Conservation (phyloP, 208 protist species). For the Wallacemonas sp. region DNA sequence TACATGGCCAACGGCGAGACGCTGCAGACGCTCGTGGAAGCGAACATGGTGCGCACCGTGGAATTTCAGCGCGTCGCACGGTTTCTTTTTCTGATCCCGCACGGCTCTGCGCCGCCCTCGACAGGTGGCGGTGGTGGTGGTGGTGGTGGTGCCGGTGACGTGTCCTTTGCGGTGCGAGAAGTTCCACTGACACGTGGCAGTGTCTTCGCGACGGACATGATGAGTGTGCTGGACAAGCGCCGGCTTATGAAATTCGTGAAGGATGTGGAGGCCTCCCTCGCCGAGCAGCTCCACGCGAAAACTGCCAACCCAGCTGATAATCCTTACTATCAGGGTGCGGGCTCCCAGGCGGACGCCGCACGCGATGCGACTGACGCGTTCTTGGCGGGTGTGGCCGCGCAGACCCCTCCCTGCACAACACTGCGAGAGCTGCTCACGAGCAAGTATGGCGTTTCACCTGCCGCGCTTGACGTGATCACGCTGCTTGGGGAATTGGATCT, state of each 20-base stretch:
- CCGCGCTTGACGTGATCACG: slow-evolving; percentile 58
- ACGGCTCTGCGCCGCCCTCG: too few relatives aligned
- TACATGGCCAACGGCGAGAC: slow-evolving; percentile 62
- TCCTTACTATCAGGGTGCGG: slow-evolving; percentile 16
- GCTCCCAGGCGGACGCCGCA: not conserved
- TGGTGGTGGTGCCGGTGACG: not conserved
- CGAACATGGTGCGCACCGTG: slow-evolving; percentile 56
- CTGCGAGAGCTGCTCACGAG: slow-evolving; percentile 42
- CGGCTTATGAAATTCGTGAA: slow-evolving; percentile 92
- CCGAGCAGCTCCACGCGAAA: slow-evolving; percentile 77
- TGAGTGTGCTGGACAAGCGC: slow-evolving; percentile 89
- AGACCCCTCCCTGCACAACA: slow-evolving; percentile 21
- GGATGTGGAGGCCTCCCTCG: slow-evolving; percentile 66
- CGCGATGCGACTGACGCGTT: slow-evolving; percentile 17
- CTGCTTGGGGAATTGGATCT: slow-evolving; percentile 63
- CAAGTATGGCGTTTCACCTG: slow-evolving; percentile 46
- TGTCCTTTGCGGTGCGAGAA: slow-evolving; percentile 15
- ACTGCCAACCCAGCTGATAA: slow-evolving; percentile 48
- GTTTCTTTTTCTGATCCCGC: slow-evolving; percentile 49
- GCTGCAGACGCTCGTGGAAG: slow-evolving; percentile 36
- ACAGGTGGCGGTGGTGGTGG: too few relatives aligned
- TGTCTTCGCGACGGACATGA: slow-evolving; percentile 63
- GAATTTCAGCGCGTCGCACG: slow-evolving; percentile 65
- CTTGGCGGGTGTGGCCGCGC: slow-evolving; percentile 19
- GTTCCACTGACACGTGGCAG: slow-evolving; percentile 81